Percentiles rank a stretch among this genome's conserved stretches.
These are phyloP conservation scores for Trichoderma erinaceum DNA, from an alignment of 495 filamentous ascomycete species.

Conservation along the genomic window DNA sequence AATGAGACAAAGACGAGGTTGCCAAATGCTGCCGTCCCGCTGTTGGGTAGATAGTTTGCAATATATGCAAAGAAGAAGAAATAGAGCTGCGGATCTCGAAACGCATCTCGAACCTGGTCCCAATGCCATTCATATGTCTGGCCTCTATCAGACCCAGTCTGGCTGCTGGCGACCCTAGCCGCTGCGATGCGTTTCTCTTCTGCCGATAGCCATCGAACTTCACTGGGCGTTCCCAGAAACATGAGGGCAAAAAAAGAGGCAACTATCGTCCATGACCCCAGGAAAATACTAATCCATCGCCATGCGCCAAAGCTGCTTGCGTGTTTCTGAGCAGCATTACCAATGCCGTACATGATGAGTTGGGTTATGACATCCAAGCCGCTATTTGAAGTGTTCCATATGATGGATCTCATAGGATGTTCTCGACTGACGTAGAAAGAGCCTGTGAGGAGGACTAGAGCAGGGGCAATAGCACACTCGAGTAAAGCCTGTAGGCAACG, in stretches of 20 bases:
- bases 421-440: constrained; percentile 31
- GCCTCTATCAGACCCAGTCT: constrained; percentile 21
- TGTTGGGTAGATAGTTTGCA: constrained; percentile 37
- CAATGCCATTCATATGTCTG: constrained; percentile 23
- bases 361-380: constrained; percentile 26
- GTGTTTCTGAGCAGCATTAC: constrained; percentile 20
- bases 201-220: constrained; percentile 27
- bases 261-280: constrained; percentile 26
- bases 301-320: constrained; percentile 23
- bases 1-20: constrained; percentile 37
- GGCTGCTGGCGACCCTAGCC: constrained; percentile 25
- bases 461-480: constrained; percentile 31
- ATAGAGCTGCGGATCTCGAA: constrained; percentile 22
- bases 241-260: constrained; percentile 24
- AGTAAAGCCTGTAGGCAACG: constrained; percentile 28
- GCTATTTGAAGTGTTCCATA: constrained; percentile 28
- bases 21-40: constrained; percentile 39
- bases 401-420: constrained; percentile 27
- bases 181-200: constrained; percentile 30
- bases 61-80: constrained; percentile 35
- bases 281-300: constrained; percentile 26
- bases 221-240: constrained; percentile 28
- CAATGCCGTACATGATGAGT: constrained; percentile 28
- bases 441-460: constrained; percentile 28
- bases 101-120: constrained; percentile 27